Evolutionary conservation across 2,329 filamentous ascomycete species (phyloP).

Genomic region (Ophiostoma fasciatum): DNA sequence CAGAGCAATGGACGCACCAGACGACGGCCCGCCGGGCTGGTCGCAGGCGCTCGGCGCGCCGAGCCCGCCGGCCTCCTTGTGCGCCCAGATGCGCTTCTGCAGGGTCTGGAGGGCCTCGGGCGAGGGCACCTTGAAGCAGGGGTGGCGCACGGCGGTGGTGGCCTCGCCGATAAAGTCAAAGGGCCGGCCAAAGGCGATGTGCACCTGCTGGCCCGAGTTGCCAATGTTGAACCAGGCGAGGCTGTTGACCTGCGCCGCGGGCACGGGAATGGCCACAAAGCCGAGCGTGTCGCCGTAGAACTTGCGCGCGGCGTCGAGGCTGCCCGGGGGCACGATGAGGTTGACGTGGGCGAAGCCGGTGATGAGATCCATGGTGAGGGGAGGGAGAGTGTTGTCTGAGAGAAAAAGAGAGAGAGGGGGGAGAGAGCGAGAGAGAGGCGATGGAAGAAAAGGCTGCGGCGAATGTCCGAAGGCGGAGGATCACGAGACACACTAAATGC

Average conservation of each 20-base stretch:
- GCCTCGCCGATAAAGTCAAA: conserved; percentile 15
- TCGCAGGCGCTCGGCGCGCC: conserved; percentile 39
- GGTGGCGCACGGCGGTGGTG: conserved; percentile 32
- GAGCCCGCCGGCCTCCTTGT: conserved; percentile 30
- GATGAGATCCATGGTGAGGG: conserved; percentile 12
- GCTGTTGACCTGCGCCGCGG: conserved; percentile 31
- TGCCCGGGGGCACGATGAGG: conserved; percentile 38
- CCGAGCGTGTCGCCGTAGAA: conserved; percentile 44
- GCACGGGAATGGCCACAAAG: conserved; percentile 35
- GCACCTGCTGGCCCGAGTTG: conserved; percentile 37
- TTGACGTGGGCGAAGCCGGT: conserved; percentile 34
- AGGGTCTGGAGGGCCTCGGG: conserved; percentile 31
- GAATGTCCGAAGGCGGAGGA: too few species aligned
- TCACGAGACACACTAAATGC: neutral
- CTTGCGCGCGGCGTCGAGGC: conserved; percentile 31
- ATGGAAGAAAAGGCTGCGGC: neutral
- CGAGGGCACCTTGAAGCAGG: conserved; percentile 40
- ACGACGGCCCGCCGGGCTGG: conserved; percentile 30
- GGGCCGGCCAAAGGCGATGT: conserved; percentile 31
- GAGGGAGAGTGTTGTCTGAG: neutral
- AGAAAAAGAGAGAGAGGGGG: neutral
- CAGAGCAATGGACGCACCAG: conserved; percentile 8
- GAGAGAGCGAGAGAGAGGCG: neutral
- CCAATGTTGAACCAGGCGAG: conserved; percentile 48
- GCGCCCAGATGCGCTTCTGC: conserved; percentile 34